These are phyloP conservation scores for Apium graveolens DNA, from an alignment of 129 eudicot species.

Conservation along the genomic window DNA sequence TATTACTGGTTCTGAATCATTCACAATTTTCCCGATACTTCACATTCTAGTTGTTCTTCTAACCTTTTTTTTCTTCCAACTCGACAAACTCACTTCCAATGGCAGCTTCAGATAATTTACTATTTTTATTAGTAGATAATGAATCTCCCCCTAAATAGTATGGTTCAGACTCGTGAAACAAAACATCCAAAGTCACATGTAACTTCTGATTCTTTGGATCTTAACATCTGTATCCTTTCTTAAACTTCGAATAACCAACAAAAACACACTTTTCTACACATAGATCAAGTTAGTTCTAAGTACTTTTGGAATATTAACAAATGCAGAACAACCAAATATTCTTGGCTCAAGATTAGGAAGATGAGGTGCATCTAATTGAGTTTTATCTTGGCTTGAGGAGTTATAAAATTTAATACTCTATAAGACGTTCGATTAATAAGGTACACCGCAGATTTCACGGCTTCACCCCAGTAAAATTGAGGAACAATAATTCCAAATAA, in stretches of 20 bases:
- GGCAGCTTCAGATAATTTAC: not conserved
- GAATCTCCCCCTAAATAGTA: constrained; percentile 16
- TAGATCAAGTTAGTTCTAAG: constrained; percentile 4
- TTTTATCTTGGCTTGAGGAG: constrained; percentile 1
- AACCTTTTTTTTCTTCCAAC: not conserved
- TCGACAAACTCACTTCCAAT: not conserved
- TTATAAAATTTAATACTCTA: not conserved
- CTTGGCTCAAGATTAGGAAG: constrained; percentile 13
- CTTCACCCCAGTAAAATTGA: not conserved
- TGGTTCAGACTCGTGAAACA: constrained; percentile 9
- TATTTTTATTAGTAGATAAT: not conserved
- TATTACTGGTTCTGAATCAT: not conserved
- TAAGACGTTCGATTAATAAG: not conserved
- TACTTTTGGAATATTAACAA: constrained; percentile 5
- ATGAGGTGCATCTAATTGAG: constrained; percentile 1
- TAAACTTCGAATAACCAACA: constrained; percentile 1
- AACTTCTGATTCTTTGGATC: constrained; percentile 11
- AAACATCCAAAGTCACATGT: constrained; percentile 13
- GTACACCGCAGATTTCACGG: not conserved
- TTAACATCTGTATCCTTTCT: constrained; percentile 7
- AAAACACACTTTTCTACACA: constrained; percentile 9
- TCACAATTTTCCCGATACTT: not conserved
- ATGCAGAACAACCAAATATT: constrained; percentile 9
- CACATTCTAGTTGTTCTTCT: too few species aligned
- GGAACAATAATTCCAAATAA: not conserved